A percentile compares a stretch with the other conserved stretches of the same genome.
These are phyloP conservation scores for Penicillium desertorum DNA, from an alignment of 495 filamentous ascomycete genomes.

Conservation along the genomic window DNA sequence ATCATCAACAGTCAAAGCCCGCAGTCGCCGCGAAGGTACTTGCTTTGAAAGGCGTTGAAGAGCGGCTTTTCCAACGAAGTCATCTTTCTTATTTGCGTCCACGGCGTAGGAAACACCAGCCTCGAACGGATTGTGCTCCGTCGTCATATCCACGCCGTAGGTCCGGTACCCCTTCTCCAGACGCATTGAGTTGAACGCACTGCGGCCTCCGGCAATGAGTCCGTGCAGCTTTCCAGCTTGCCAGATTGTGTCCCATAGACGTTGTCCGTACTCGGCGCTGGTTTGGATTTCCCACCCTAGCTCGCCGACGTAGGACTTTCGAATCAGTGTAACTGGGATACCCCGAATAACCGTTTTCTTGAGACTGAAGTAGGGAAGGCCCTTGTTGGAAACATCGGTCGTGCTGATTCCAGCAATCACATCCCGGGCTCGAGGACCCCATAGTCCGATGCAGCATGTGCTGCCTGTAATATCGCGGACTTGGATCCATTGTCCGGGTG, in stretches of 20 bases:
- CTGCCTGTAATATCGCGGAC: slow-evolving; percentile 50
- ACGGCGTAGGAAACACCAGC: slow-evolving; percentile 42
- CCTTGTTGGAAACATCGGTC: slow-evolving; percentile 43
- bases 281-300: slow-evolving; percentile 53
- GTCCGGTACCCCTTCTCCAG: slow-evolving; percentile 49
- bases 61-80: slow-evolving; percentile 42
- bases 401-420: slow-evolving; percentile 34
- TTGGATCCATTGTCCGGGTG: slow-evolving; percentile 30
- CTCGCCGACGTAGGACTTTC: slow-evolving; percentile 51
- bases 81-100: slow-evolving; percentile 34
- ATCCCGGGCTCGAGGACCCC: slow-evolving; percentile 48
- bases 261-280: slow-evolving; percentile 45
- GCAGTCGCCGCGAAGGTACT: slow-evolving; percentile 30
- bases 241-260: slow-evolving; percentile 48
- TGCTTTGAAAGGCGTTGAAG: slow-evolving; percentile 28
- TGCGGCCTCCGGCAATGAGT: slow-evolving; percentile 47
- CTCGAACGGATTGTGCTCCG: slow-evolving; percentile 51
- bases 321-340: slow-evolving; percentile 43
- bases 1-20: slow-evolving; percentile 47
- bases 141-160: slow-evolving; percentile 48
- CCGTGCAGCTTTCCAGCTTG: slow-evolving; percentile 47
- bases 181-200: slow-evolving; percentile 48
- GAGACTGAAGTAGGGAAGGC: slow-evolving; percentile 39
- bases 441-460: slow-evolving; percentile 53
- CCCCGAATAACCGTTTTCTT: slow-evolving; percentile 37